Percentiles rank a stretch among this genome's conserved stretches.
Conservation (phyloP, 345 rosid species). For the Bruguiera gymnorhiza region DNA sequence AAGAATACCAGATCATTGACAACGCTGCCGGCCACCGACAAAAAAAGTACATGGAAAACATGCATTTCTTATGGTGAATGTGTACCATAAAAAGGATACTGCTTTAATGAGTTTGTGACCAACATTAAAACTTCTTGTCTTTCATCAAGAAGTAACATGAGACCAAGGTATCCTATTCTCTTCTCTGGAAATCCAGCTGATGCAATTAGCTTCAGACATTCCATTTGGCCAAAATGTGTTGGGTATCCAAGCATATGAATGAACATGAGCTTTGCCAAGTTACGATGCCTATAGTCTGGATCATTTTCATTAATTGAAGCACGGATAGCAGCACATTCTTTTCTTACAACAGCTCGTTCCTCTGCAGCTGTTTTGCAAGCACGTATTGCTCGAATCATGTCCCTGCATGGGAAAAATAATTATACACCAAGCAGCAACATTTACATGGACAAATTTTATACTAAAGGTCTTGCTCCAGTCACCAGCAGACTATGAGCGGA, state of each 20-base stretch:
- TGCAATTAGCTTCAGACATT: slow-evolving; percentile 94
- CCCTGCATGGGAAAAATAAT: slow-evolving; percentile 46
- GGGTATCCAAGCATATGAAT: slow-evolving; percentile 99
- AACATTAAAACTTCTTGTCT: slow-evolving; percentile 99
- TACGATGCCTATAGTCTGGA: slow-evolving; percentile 85
- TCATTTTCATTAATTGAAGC: slow-evolving; percentile 86
- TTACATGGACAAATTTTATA: background rate
- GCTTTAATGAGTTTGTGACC: slow-evolving; percentile 98
- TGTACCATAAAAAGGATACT: slow-evolving; percentile 60
- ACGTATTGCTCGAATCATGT: slow-evolving; percentile 97
- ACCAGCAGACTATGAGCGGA: background rate
- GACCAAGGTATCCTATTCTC: slow-evolving; percentile 97
- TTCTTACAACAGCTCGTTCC: slow-evolving; percentile 95
- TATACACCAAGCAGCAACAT: background rate
- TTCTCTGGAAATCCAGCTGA: slow-evolving; percentile 98
- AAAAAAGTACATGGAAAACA: too few relatives aligned
- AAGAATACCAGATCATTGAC: background rate
- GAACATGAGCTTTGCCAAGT: slow-evolving; percentile 98
- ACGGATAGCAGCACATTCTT: slow-evolving; percentile 97
- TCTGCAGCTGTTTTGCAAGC: slow-evolving; percentile 99
- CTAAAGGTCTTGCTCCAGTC: background rate
- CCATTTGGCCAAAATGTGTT: slow-evolving; percentile 99
- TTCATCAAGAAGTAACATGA: slow-evolving; percentile 98
- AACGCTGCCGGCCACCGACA: background rate
- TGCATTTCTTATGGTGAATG: too few relatives aligned